phyloP scores from a whole-genome alignment of 768 basidiomycete genomes.

The Mycena haematopus region DNA sequence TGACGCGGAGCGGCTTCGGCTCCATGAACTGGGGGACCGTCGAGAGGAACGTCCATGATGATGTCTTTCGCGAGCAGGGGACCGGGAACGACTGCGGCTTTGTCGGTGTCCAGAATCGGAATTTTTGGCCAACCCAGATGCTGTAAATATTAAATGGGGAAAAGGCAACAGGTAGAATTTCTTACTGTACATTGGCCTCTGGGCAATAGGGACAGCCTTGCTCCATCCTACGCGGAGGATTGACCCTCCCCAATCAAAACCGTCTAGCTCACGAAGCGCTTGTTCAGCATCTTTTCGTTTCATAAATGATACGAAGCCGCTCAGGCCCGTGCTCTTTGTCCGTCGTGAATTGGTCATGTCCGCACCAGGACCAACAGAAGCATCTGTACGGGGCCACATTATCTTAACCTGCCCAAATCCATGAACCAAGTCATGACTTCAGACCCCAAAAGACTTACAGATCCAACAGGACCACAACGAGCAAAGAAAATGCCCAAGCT shows the following conservation, averaged over 20 bases:
- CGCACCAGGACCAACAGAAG: constrained; percentile 66
- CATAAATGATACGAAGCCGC: constrained; percentile 98
- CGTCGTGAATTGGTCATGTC: constrained; percentile 79
- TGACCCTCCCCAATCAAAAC: constrained; percentile 93
- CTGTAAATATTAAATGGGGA: constrained; percentile 10
- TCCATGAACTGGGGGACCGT: constrained; percentile 56
- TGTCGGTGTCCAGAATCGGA: constrained; percentile 37
- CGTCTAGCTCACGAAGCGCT: constrained; percentile 90
- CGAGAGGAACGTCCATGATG: constrained; percentile 48
- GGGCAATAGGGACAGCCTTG: constrained; percentile 89
- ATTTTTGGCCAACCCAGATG: constrained; percentile 25
- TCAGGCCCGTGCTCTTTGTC: constrained; percentile 77
- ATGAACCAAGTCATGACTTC: background rate
- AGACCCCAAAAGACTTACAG: constrained; percentile 54
- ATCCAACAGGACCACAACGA: constrained; percentile 89
- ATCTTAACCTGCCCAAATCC: constrained; percentile 79
- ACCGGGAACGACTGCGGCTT: constrained; percentile 50
- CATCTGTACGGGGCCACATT: constrained; percentile 97
- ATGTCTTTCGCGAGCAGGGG: constrained; percentile 34
- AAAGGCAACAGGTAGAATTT: background rate
- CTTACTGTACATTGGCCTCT: constrained; percentile 81
- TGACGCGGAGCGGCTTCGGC: constrained; percentile 51
- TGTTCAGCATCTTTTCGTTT: constrained; percentile 88
- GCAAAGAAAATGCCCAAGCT: constrained; percentile 91
- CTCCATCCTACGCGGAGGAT: constrained; percentile 94